phyloP scores from a whole-genome alignment of 2,329 filamentous ascomycete genomes.

The Hansfordia pulvinata region DNA sequence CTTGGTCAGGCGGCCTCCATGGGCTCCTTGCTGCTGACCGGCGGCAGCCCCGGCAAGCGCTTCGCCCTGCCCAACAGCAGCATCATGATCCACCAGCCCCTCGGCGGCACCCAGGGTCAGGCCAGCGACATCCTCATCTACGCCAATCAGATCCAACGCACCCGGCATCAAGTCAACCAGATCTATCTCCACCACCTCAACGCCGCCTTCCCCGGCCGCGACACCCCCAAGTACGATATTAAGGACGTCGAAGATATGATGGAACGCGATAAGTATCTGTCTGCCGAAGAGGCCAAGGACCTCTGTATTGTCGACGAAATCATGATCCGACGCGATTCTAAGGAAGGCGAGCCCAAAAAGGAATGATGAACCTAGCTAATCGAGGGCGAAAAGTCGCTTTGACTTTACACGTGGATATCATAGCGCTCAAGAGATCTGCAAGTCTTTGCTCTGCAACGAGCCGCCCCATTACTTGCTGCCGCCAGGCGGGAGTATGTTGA shows the following conservation, averaged over 20 bases:
- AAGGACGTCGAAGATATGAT: slow-evolving; percentile 87
- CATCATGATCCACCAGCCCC: slow-evolving; percentile 95
- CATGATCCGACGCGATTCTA: slow-evolving; percentile 49
- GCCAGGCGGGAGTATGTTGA: too few relatives aligned
- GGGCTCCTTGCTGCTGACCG: slow-evolving; percentile 79
- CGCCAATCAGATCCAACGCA: slow-evolving; percentile 86
- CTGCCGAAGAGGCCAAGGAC: slow-evolving; percentile 74
- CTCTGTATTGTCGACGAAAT: slow-evolving; percentile 90
- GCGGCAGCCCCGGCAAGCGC: slow-evolving; percentile 71
- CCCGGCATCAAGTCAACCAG: slow-evolving; percentile 73
- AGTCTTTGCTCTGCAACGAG: too few relatives aligned
- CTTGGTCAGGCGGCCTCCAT: slow-evolving; percentile 91
- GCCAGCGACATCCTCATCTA: slow-evolving; percentile 87
- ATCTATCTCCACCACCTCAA: slow-evolving; percentile 86
- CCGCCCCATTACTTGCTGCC: too few relatives aligned
- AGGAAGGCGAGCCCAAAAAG: slow-evolving; percentile 16
- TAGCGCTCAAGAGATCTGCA: too few relatives aligned
- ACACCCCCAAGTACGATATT: slow-evolving; percentile 64
- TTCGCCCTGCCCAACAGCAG: slow-evolving; percentile 86
- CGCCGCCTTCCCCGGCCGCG: slow-evolving; percentile 54
- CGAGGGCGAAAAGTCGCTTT: too few relatives aligned
- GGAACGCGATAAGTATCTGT: slow-evolving; percentile 94
- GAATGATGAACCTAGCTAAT: slow-evolving; percentile 5
- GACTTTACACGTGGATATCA: too few relatives aligned
- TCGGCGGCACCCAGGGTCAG: slow-evolving; percentile 55